Percentiles rank a stretch among this genome's conserved stretches.
Conservation (phyloP, 805 yeast genomes). For the Candida arabinofermentans region DNA sequence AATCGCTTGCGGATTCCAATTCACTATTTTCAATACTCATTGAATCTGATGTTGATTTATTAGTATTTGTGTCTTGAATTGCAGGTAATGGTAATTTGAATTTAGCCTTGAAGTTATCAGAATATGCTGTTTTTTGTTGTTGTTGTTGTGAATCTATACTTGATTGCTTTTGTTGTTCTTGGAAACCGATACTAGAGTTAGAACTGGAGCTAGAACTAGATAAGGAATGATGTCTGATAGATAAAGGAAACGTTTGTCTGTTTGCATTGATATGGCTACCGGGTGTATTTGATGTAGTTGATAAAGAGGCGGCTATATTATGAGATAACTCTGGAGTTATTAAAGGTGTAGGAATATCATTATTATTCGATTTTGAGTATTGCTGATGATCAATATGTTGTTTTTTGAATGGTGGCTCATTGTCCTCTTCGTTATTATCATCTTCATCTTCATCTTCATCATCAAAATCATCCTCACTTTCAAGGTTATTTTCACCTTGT, state of each 20-base stretch:
- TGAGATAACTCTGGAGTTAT: constrained; percentile 12
- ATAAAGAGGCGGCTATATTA: neutral
- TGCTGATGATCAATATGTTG: constrained; percentile 1
- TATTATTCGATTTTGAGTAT: too few species aligned
- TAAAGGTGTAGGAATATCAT: constrained; percentile 20
- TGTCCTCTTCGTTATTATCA: neutral
- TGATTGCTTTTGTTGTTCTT: neutral
- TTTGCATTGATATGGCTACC: neutral
- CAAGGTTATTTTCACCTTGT: constrained; percentile 5
- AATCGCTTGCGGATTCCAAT: too few species aligned
- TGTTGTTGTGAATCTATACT: neutral
- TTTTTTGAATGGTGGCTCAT: neutral
- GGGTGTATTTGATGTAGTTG: neutral
- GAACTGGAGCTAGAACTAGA: too few species aligned
- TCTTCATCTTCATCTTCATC: constrained; percentile 3
- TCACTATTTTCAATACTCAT: neutral
- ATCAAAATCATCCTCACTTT: constrained; percentile 4
- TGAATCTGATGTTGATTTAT: neutral
- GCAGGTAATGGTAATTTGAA: constrained; percentile 2
- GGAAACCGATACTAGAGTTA: too few species aligned
- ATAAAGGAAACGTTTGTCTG: neutral
- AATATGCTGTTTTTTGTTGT: too few species aligned
- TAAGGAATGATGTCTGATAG: constrained; percentile 9
- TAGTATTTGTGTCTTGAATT: neutral
- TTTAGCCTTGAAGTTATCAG: too few species aligned